A percentile compares a stretch with the other conserved stretches of the same genome.
Evolutionary conservation across 768 basidiomycete genomes (phyloP).

Genomic region (Boletus speciosus): DNA sequence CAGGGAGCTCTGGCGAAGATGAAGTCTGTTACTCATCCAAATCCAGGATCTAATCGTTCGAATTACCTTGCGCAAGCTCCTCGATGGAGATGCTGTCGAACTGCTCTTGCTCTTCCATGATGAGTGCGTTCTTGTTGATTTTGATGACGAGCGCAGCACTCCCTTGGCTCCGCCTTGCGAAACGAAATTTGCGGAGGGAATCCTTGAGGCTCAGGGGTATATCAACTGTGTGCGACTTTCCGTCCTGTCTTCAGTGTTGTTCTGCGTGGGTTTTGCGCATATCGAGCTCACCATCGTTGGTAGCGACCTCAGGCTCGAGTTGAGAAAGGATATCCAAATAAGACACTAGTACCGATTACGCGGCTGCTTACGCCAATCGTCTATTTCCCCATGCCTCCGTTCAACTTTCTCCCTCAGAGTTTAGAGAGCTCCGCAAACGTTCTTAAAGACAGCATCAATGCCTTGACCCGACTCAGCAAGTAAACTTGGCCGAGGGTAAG

Average conservation of each 20-base stretch:
- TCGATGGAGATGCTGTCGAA: constrained; percentile 74
- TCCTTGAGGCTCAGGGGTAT: constrained; percentile 78
- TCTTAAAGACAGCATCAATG: not conserved
- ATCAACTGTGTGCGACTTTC: constrained; percentile 62
- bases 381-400: too few species aligned
- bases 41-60: not conserved
- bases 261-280: not conserved
- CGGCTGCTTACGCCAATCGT: not conserved
- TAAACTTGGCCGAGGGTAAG: too few species aligned
- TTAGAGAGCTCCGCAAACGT: too few species aligned
- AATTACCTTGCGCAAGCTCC: constrained; percentile 81
- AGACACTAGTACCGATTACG: not conserved
- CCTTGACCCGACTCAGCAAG: not conserved
- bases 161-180: constrained; percentile 58
- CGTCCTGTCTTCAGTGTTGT: not conserved
- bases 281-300: constrained; percentile 23
- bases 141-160: constrained; percentile 83
- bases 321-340: not conserved
- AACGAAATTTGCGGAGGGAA: constrained; percentile 79
- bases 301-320: not conserved
- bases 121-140: constrained; percentile 79
- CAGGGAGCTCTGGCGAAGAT: constrained; percentile 67
- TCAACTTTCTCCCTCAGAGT: too few species aligned
- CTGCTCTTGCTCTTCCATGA: constrained; percentile 82
- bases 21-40: not conserved